These are phyloP conservation scores for Fennellomyces sp. DNA, from an alignment of 371 early-diverging fungal genomes.

Conservation along the genomic window DNA sequence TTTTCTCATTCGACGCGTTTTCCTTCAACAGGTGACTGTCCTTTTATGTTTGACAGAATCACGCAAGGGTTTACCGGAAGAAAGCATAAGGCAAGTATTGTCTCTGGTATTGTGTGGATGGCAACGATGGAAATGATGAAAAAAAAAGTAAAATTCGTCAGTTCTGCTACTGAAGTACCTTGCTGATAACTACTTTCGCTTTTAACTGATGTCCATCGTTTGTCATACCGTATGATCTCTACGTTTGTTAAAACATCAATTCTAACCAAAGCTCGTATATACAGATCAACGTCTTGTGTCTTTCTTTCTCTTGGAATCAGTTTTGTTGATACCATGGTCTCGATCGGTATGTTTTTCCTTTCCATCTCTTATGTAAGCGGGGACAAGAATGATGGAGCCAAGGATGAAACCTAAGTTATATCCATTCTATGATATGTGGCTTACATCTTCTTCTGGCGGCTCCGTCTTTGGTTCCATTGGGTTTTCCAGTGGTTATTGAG, in stretches of 20 bases:
- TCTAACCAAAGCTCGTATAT: background rate
- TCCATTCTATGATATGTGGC: conserved; percentile 52
- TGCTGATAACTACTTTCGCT: conserved; percentile 27
- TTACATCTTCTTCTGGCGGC: conserved; percentile 28
- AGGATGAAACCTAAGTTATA: conserved; percentile 45
- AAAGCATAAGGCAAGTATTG: conserved; percentile 7
- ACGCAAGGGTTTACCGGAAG: too few relatives aligned
- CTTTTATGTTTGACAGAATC: background rate
- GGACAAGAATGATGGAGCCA: background rate
- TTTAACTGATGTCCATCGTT: background rate
- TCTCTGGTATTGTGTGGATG: background rate
- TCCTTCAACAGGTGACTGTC: background rate
- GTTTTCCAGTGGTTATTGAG: conserved; percentile 30
- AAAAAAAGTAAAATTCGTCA: conserved; percentile 36
- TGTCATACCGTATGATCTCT: background rate
- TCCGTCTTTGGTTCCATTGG: conserved; percentile 20
- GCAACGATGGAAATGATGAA: conserved; percentile 18
- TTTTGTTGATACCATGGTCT: conserved; percentile 10
- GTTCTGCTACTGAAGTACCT: conserved; percentile 49
- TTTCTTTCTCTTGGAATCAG: conserved; percentile 10
- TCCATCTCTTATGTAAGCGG: background rate
- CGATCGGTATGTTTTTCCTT: conserved; percentile 14
- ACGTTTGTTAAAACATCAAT: background rate
- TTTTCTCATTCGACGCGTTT: background rate
- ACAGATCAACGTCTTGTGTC: too few relatives aligned